Conservation (phyloP, 345 rosid species). For the Geranium rotundifolium region DNA sequence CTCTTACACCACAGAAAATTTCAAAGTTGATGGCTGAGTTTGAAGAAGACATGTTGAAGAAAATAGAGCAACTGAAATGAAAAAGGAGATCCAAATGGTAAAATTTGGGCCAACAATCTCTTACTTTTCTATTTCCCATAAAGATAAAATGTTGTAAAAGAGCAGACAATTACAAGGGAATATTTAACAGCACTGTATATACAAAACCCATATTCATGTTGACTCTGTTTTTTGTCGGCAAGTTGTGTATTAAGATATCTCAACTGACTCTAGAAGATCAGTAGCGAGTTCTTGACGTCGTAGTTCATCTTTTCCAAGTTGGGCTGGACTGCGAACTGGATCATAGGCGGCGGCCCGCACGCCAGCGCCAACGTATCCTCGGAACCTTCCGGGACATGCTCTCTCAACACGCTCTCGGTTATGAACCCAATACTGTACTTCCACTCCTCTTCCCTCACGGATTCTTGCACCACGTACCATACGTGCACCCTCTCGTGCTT, state of each 20-base stretch:
- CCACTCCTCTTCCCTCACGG: conserved; percentile 73
- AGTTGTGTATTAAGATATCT: not conserved
- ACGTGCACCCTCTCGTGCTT: conserved; percentile 53
- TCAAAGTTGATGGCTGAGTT: too few species aligned
- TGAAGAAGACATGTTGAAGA: too few species aligned
- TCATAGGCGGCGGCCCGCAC: conserved; percentile 97
- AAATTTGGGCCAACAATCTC: too few species aligned
- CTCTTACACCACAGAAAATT: too few species aligned
- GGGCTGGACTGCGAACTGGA: conserved; percentile 83
- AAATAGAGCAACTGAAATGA: too few species aligned
- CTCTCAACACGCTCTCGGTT: conserved; percentile 53
- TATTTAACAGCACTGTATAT: too few species aligned
- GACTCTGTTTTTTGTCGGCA: too few species aligned
- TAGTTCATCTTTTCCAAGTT: conserved; percentile 88
- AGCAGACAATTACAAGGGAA: too few species aligned
- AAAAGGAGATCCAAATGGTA: too few species aligned
- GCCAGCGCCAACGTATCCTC: conserved; percentile 53
- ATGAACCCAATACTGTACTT: conserved; percentile 57
- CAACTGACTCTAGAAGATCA: conserved; percentile 36
- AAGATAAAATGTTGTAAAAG: too few species aligned
- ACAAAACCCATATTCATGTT: too few species aligned
- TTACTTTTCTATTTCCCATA: too few species aligned
- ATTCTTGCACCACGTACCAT: conserved; percentile 71
- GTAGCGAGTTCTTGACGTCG: conserved; percentile 47
- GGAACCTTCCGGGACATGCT: conserved; percentile 53